A percentile compares a stretch with the other conserved stretches of the same genome.
These are phyloP conservation scores for Penicillium sp. DNA, from an alignment of 2,329 filamentous ascomycete genomes.

Conservation along the genomic window DNA sequence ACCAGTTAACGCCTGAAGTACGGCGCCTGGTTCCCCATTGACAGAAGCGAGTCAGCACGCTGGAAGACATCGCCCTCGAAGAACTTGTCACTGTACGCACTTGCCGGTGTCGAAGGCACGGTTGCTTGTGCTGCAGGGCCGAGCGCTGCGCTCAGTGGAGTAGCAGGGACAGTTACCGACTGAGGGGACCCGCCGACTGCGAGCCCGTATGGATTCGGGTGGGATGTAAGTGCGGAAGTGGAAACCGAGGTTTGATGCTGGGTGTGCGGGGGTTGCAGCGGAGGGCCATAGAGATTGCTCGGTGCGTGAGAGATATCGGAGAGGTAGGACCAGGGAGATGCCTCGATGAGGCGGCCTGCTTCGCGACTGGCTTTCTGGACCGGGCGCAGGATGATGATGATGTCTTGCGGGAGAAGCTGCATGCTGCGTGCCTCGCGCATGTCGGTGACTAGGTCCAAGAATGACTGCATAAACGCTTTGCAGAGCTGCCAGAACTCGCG, in stretches of 20 bases:
- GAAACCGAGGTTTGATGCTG: constrained; percentile 35
- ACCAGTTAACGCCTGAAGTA: constrained; percentile 34
- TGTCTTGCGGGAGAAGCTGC: constrained; percentile 59
- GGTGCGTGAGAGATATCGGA: constrained; percentile 39
- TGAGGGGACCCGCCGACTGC: constrained; percentile 44
- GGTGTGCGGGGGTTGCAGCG: constrained; percentile 31
- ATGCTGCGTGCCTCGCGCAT: constrained; percentile 48
- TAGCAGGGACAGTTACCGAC: constrained; percentile 68
- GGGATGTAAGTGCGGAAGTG: constrained; percentile 20
- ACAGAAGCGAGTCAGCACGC: constrained; percentile 48
- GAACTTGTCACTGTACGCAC: constrained; percentile 48
- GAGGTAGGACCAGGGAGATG: constrained; percentile 62
- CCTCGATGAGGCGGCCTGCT: constrained; percentile 68
- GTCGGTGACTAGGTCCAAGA: constrained; percentile 48
- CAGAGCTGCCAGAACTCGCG: constrained; percentile 67
- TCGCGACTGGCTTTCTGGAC: constrained; percentile 82
- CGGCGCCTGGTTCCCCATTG: constrained; percentile 43
- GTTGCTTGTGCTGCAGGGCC: constrained; percentile 89
- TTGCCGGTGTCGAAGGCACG: constrained; percentile 63
- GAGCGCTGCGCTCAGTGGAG: constrained; percentile 82
- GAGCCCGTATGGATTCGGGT: constrained; percentile 23
- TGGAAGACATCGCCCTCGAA: constrained; percentile 52
- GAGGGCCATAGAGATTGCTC: constrained; percentile 35
- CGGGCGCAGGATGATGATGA: constrained; percentile 71
- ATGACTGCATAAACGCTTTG: constrained; percentile 56